These are phyloP conservation scores for Gonapodya sp. DNA, from an alignment of 192 early-diverging fungal species.

Conservation along the genomic window DNA sequence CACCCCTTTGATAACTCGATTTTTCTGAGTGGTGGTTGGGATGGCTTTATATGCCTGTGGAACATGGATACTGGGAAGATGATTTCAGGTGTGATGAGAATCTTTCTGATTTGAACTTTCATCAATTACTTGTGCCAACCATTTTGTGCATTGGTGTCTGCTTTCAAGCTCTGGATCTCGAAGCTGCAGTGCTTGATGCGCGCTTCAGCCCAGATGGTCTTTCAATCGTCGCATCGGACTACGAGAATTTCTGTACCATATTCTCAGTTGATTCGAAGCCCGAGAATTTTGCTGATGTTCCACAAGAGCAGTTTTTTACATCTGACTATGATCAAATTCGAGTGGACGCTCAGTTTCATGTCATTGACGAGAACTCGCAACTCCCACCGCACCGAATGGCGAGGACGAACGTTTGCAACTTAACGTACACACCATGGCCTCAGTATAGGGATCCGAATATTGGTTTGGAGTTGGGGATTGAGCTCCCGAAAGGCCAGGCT, in stretches of 20 bases:
- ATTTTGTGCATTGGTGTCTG: background rate
- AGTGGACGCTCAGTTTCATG: conserved; percentile 50
- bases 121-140: conserved; percentile 26
- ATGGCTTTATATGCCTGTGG: conserved; percentile 75
- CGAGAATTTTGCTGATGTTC: conserved; percentile 30
- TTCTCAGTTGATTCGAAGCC: conserved; percentile 53
- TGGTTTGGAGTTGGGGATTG: conserved; percentile 45
- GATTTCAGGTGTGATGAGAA: conserved; percentile 28
- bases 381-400: conserved; percentile 57
- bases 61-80: conserved; percentile 48
- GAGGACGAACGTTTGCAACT: conserved; percentile 48
- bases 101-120: conserved; percentile 26
- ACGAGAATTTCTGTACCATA: conserved; percentile 57
- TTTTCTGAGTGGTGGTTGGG: conserved; percentile 70
- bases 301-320: conserved; percentile 64
- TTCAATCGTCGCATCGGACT: conserved; percentile 62
- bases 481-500: conserved; percentile 28
- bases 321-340: conserved; percentile 63
- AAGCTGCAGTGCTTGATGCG: conserved; percentile 47
- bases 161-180: conserved; percentile 16
- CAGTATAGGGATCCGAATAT: conserved; percentile 39
- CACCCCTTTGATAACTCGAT: conserved; percentile 65
- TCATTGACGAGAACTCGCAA: conserved; percentile 63
- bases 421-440: conserved; percentile 34
- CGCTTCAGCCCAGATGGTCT: conserved; percentile 66